Conservation (phyloP, 352 stramenopile species). For the Phytophthora pini region DNA sequence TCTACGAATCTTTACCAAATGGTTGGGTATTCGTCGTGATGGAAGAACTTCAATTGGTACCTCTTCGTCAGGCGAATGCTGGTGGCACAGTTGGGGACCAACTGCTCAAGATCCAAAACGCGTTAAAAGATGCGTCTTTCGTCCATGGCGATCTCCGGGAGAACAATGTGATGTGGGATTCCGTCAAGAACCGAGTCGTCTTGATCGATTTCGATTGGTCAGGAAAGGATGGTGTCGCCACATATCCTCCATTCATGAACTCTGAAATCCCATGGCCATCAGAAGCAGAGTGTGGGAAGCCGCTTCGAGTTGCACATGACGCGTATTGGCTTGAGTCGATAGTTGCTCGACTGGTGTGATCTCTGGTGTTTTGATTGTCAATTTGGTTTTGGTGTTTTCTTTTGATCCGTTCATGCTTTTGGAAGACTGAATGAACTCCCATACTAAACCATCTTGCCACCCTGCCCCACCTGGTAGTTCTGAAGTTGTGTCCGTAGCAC, state of each 20-base stretch:
- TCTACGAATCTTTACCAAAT: conserved; percentile 21
- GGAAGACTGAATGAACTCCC: too few relatives aligned
- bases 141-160: conserved; percentile 20
- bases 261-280: conserved; percentile 24
- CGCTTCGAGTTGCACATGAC: conserved; percentile 17
- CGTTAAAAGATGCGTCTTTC: conserved; percentile 13
- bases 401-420: too few relatives aligned
- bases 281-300: conserved; percentile 27
- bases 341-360: neutral
- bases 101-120: conserved; percentile 25
- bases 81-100: conserved; percentile 6
- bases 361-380: too few relatives aligned
- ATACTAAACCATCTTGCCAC: too few relatives aligned
- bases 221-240: conserved; percentile 26
- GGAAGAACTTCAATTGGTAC: conserved; percentile 18
- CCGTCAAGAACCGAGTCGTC: conserved; percentile 34
- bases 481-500: too few relatives aligned
- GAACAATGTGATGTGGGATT: conserved; percentile 35
- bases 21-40: conserved; percentile 42
- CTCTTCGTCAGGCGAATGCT: neutral
- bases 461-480: too few relatives aligned
- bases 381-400: too few relatives aligned
- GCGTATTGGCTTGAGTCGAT: conserved; percentile 20
- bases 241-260: conserved; percentile 40
- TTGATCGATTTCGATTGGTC: conserved; percentile 46